A percentile compares a stretch with the other conserved stretches of the same genome.
Conservation (phyloP, 2,329 filamentous ascomycete genomes). For the Aureobasidium leucospermi region DNA sequence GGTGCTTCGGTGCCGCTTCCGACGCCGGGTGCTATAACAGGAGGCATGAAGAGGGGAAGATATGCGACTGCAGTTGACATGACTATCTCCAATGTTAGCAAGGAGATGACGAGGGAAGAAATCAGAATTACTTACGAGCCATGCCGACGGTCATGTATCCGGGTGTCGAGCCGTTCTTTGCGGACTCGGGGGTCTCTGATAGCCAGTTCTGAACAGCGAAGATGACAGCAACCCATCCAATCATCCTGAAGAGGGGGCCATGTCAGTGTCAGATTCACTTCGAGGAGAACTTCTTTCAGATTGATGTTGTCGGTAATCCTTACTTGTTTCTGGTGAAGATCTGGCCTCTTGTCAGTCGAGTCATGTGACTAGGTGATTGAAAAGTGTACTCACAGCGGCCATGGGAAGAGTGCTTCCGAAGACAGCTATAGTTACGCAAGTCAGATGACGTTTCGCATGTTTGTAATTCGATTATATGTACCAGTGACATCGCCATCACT, state of each 20-base stretch:
- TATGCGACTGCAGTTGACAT: constrained; percentile 47
- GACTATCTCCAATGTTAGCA: constrained; percentile 21
- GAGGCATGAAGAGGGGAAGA: constrained; percentile 58
- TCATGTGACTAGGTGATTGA: constrained; percentile 17
- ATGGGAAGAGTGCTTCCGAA: constrained; percentile 79
- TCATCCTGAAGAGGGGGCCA: constrained; percentile 41
- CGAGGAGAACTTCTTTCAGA: no score
- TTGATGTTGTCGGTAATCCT: constrained; percentile 20
- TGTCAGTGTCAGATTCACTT: not conserved
- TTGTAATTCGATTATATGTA: constrained; percentile 32
- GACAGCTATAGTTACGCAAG: constrained; percentile 38
- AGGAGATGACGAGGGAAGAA: not conserved
- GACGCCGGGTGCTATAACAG: constrained; percentile 30
- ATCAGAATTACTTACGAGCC: constrained; percentile 52
- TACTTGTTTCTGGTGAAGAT: constrained; percentile 90
- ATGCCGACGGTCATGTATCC: constrained; percentile 70
- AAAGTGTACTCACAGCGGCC: constrained; percentile 57
- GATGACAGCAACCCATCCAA: constrained; percentile 65
- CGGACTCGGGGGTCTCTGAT: constrained; percentile 62
- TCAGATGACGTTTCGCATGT: constrained; percentile 18
- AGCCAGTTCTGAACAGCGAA: constrained; percentile 72
- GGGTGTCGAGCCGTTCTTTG: constrained; percentile 60
- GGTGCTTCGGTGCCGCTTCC: constrained; percentile 19
- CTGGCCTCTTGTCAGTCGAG: constrained; percentile 33
- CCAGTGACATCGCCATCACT: constrained; percentile 62